These are phyloP conservation scores for Blastocystis sp. DNA, from an alignment of 352 stramenopile genomes.

Conservation along the genomic window DNA sequence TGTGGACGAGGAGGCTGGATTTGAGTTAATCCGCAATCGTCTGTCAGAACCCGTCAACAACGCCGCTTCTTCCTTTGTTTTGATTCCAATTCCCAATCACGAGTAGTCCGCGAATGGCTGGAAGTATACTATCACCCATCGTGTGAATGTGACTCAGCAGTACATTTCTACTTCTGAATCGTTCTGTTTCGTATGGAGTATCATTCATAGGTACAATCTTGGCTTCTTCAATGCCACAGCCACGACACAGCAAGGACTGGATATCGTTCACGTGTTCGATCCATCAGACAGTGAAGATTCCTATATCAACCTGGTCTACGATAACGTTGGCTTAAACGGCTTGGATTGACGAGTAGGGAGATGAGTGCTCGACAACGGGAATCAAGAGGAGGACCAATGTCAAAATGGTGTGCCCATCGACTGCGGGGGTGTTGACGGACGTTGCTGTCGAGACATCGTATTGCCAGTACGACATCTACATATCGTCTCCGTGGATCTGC, in stretches of 20 bases:
- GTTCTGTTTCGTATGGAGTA: neutral
- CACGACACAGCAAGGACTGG: neutral
- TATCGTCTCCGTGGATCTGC: slow-evolving; percentile 2
- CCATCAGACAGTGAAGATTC: slow-evolving; percentile 24
- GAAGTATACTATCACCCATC: slow-evolving; percentile 17
- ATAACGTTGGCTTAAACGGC: neutral
- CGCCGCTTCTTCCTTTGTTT: slow-evolving; percentile 5
- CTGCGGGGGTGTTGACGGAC: neutral
- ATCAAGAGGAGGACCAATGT: slow-evolving; percentile 28
- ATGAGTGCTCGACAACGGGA: slow-evolving; percentile 51
- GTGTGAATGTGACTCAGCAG: slow-evolving; percentile 52
- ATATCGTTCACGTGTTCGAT: slow-evolving; percentile 4
- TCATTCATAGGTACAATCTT: slow-evolving; percentile 32
- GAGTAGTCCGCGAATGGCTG: neutral
- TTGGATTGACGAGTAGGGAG: slow-evolving; percentile 4
- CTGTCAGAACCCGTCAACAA: neutral
- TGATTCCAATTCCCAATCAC: neutral
- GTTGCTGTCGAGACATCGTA: neutral
- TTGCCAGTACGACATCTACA: slow-evolving; percentile 48
- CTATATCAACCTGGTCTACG: slow-evolving; percentile 39
- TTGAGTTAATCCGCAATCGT: slow-evolving; percentile 17
- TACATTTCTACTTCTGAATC: neutral
- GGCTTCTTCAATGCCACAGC: slow-evolving; percentile 13
- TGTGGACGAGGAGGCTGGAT: neutral
- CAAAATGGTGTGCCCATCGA: slow-evolving; percentile 22